These are phyloP conservation scores for Anaeromyces robustus DNA, from an alignment of 192 early-diverging fungal genomes.

Conservation along the genomic window DNA sequence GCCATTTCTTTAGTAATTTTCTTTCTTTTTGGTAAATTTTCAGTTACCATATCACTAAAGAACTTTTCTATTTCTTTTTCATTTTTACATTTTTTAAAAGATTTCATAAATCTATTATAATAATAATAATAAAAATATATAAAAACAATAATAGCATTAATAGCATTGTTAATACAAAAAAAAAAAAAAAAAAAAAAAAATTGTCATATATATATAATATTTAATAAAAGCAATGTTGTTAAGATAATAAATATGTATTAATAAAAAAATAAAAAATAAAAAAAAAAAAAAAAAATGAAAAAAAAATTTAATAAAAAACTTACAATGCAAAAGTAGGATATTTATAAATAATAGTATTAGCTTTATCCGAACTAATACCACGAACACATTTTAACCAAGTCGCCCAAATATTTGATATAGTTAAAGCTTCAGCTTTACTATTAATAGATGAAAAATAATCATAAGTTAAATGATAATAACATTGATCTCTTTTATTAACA, in stretches of 20 bases:
- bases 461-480: slow-evolving; percentile 38
- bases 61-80: slow-evolving; percentile 26
- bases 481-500: slow-evolving; percentile 3
- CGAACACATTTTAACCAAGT: slow-evolving; percentile 71
- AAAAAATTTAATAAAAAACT: not conserved
- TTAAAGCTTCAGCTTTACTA: slow-evolving; percentile 55
- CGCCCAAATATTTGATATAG: slow-evolving; percentile 59
- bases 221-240: too few species aligned
- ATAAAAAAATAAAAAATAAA: not conserved
- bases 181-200: too few species aligned
- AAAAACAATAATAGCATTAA: not conserved
- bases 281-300: not conserved
- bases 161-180: not conserved
- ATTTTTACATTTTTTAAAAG: slow-evolving; percentile 16
- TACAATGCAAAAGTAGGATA: slow-evolving; percentile 51
- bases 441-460: slow-evolving; percentile 47
- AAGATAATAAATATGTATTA: not conserved
- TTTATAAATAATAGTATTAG: slow-evolving; percentile 39
- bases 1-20: slow-evolving; percentile 32
- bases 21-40: slow-evolving; percentile 14
- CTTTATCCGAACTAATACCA: slow-evolving; percentile 77
- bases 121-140: not conserved
- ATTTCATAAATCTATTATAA: slow-evolving; percentile 22
- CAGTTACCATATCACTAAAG: slow-evolving; percentile 19
- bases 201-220: too few species aligned